Evolutionary conservation across 306 rosid species (phyloP).

Genomic region (Fagus crenata): DNA sequence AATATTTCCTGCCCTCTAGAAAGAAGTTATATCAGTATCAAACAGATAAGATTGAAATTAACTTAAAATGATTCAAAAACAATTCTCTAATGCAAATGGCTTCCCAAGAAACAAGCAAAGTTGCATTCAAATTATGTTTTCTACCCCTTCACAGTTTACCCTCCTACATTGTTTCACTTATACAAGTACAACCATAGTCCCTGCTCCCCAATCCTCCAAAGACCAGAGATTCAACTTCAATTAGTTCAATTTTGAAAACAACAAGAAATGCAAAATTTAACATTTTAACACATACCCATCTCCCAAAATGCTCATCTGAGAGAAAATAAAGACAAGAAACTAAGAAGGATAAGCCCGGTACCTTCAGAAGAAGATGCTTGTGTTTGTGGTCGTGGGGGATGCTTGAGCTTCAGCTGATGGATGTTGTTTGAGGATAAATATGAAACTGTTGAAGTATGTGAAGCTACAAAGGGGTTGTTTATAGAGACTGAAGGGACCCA

Average conservation of each 20-base stretch:
- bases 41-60: neutral
- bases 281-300: conserved; percentile 18
- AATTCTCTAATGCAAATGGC: conserved; percentile 7
- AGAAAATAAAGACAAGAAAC: conserved; percentile 23
- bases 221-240: neutral
- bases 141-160: neutral
- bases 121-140: neutral
- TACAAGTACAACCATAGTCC: neutral
- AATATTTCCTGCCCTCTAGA: too few species aligned
- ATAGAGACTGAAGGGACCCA: conserved; percentile 17
- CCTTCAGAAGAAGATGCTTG: conserved; percentile 56
- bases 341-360: conserved; percentile 18
- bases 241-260: neutral
- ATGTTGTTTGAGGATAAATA: conserved; percentile 27
- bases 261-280: neutral
- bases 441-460: conserved; percentile 23
- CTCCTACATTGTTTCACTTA: conserved; percentile 1
- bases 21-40: neutral
- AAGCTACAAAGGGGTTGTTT: conserved; percentile 12
- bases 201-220: conserved; percentile 1
- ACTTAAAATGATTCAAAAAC: neutral
- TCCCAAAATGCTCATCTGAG: conserved; percentile 5
- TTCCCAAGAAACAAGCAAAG: neutral
- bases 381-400: conserved; percentile 27
- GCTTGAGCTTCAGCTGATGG: conserved; percentile 44